A percentile compares a stretch with the other conserved stretches of the same genome.
These are phyloP conservation scores for Lantana camara DNA, from an alignment of 257 asterid species.

Conservation along the genomic window DNA sequence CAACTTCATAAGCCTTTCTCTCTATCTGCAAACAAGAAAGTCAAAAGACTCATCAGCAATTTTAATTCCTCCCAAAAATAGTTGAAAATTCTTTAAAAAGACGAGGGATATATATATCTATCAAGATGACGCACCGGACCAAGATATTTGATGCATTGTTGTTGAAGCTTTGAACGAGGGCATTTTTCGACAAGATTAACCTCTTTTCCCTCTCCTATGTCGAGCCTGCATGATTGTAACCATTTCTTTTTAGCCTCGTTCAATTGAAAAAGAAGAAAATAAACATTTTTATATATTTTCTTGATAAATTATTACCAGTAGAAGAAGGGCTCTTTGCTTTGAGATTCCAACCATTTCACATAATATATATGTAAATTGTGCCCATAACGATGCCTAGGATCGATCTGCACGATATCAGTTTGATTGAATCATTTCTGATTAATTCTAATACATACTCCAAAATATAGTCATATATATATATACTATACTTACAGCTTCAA, in stretches of 20 bases:
- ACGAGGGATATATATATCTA: not conserved
- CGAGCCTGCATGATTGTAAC: conserved; percentile 59
- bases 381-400: conserved; percentile 96
- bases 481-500: conserved; percentile 81
- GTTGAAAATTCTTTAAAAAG: not conserved
- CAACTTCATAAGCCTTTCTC: conserved; percentile 78
- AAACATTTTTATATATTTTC: conserved; percentile 6
- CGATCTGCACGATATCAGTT: conserved; percentile 55
- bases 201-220: conserved; percentile 93
- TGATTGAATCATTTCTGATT: conserved; percentile 28
- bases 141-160: conserved; percentile 94
- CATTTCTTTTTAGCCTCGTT: conserved; percentile 21
- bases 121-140: conserved; percentile 67
- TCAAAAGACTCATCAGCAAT: not conserved
- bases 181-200: conserved; percentile 75
- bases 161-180: conserved; percentile 86
- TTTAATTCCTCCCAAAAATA: not conserved
- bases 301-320: conserved; percentile 57
- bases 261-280: not conserved
- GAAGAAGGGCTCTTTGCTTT: conserved; percentile 93
- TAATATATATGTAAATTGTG: conserved; percentile 93
- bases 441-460: not conserved
- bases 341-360: conserved; percentile 75
- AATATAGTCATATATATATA: not conserved
- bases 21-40: conserved; percentile 58